Percentiles rank a stretch among this genome's conserved stretches.
Evolutionary conservation across 1,284 basidiomycete genomes (phyloP).

Genomic region (Naganishia liquefaciens): DNA sequence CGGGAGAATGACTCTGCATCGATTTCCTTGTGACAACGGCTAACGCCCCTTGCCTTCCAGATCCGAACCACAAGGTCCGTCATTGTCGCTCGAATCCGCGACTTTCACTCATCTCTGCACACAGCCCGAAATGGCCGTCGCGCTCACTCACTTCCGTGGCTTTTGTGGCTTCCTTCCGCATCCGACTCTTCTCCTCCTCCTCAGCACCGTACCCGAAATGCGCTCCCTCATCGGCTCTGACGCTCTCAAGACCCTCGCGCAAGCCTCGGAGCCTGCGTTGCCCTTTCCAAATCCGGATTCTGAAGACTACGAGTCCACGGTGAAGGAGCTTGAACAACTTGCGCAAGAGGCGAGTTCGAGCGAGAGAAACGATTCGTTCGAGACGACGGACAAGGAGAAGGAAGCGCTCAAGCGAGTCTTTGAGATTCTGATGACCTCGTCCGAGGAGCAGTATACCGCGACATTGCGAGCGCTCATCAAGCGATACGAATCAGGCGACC

Average conservation of each 20-base stretch:
- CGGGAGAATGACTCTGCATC: too few species aligned
- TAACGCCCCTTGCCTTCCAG: constrained; percentile 52
- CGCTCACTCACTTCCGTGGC: constrained; percentile 79
- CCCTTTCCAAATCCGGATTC: constrained; percentile 29
- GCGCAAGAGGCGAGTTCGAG: constrained; percentile 50
- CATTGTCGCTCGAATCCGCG: not conserved
- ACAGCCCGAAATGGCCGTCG: constrained; percentile 87
- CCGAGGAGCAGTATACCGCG: constrained; percentile 58
- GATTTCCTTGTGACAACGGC: not conserved
- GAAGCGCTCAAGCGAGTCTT: constrained; percentile 72
- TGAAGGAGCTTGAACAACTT: constrained; percentile 35
- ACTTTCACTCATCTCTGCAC: constrained; percentile 21
- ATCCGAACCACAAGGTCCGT: constrained; percentile 78
- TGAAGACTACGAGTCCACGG: constrained; percentile 12
- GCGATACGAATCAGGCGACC: constrained; percentile 60
- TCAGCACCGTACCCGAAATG: constrained; percentile 76
- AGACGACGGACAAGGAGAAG: constrained; percentile 59
- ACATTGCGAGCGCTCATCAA: constrained; percentile 65
- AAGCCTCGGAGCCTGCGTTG: constrained; percentile 59
- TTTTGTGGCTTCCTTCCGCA: constrained; percentile 89
- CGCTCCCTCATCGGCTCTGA: constrained; percentile 64
- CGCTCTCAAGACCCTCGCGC: constrained; percentile 56
- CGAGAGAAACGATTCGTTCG: constrained; percentile 5
- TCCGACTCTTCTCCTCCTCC: constrained; percentile 65
- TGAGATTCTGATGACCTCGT: constrained; percentile 75